Evolutionary conservation across 83 land plant species (phyloP), one percentile per base, ranked within the genome.

Genomic region (Isoetes engelmannii): DNA sequence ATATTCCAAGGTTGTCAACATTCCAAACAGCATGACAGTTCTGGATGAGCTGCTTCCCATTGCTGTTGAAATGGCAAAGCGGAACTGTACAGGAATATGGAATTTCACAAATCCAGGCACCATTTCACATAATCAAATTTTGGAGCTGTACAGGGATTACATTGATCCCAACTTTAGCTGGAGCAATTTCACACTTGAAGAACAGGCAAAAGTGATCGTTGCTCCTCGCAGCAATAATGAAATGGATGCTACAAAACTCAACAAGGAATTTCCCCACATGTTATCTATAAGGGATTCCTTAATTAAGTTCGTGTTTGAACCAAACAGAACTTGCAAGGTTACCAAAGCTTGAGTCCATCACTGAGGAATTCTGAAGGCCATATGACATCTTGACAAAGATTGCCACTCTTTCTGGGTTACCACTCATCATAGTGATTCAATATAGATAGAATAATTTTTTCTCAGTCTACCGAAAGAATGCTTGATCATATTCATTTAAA

Each of bases 71-170:
- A 77, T 77, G 80, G 80, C 77, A 17, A 74, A 77, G 72, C 59
- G 78, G 18, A 77, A 77, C 21, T 72, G 72, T 6, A 77, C 77
- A 0, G 80, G 80, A 18, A 77, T 77, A 48, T 77, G 80, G 77
- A 77, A 77, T 61, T 73, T 77, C 61, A 77, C 77, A 7, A 77
- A 77, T 47, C 80, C 77, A 60, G 80, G 77, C 15, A 77, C 62
- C 10, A 67, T 77, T 7, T 72, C 77, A 54, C 80, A 77, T 48
- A 77, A 77, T 50, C 77, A 77, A 57, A 77, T 77, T 51, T 44
- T 77, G 65, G 72, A 77, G 72, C 72, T 77, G 80, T 77, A 77
- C 65, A 77, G 65, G 44, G 70, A 77, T 10, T 72, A 72, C 61
- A 74, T 77, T 7, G 72, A 77, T 47, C 72, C 76, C 4, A 46